A percentile compares a stretch with the other conserved stretches of the same genome.
phyloP scores from a whole-genome alignment of 495 filamentous ascomycete genomes.

The Astrothelium macrocarpum region DNA sequence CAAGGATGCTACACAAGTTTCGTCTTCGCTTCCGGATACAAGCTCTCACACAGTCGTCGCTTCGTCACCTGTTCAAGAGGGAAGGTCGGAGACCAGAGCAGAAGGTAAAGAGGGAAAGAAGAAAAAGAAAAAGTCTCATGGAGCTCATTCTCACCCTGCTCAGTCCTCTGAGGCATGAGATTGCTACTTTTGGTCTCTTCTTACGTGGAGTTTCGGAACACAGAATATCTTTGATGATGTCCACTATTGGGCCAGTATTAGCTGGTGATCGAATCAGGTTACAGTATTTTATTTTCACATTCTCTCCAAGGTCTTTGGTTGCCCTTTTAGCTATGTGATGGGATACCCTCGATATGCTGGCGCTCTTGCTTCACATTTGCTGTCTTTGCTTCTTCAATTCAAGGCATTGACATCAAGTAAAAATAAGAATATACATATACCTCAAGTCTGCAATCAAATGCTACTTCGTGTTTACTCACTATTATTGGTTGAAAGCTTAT shows the following conservation, averaged over 20 bases:
- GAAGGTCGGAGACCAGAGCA: neutral
- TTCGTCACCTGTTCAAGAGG: neutral
- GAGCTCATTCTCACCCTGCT: neutral
- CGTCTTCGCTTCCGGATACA: neutral
- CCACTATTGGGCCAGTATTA: no score
- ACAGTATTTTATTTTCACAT: neutral
- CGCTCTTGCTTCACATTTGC: neutral
- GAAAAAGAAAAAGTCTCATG: conserved; percentile 15
- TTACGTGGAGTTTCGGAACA: no score
- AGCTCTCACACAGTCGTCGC: conserved; percentile 7
- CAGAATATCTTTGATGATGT: no score
- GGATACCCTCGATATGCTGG: neutral
- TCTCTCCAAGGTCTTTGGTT: neutral
- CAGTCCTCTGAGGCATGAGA: neutral
- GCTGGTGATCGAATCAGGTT: no score
- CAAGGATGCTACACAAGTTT: conserved; percentile 3
- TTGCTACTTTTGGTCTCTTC: no score
- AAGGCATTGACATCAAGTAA: neutral
- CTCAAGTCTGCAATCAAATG: neutral
- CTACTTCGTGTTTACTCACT: neutral
- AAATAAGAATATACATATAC: neutral
- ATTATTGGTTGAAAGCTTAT: neutral
- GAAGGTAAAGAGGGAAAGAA: conserved; percentile 15
- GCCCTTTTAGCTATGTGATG: neutral
- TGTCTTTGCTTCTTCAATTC: neutral